phyloP scores from a whole-genome alignment of 2,329 filamentous ascomycete species.

The Plenodomus biglobosus region DNA sequence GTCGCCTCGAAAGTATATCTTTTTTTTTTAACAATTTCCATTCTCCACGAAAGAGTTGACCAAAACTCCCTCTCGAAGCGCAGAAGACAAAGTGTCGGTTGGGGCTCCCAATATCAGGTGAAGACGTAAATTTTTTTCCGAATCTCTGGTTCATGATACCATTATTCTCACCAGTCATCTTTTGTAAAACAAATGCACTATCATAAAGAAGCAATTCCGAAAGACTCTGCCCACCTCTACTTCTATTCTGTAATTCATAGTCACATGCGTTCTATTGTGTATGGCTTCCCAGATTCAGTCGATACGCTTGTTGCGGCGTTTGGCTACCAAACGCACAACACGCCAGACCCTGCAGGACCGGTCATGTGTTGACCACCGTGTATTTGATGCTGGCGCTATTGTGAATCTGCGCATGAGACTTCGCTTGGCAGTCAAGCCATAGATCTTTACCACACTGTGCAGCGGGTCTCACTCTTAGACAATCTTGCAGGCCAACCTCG shows the following conservation, averaged over 20 bases:
- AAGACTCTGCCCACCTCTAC: no score
- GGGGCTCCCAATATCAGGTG: background rate
- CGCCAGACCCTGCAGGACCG: background rate
- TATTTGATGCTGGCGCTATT: background rate
- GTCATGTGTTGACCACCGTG: background rate
- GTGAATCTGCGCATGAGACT: background rate
- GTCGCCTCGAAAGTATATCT: no score
- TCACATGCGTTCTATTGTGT: background rate
- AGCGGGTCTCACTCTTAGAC: constrained; percentile 1
- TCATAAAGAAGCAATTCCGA: no score
- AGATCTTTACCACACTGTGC: constrained; percentile 5
- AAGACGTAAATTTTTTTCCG: background rate
- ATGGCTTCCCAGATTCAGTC: background rate
- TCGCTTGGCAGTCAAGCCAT: background rate
- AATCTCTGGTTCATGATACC: no score
- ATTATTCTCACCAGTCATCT: no score
- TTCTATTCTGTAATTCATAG: background rate
- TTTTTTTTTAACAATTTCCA: no score
- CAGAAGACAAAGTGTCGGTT: no score
- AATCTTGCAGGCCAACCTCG: background rate
- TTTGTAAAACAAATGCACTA: no score
- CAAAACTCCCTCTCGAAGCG: no score
- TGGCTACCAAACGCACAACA: background rate
- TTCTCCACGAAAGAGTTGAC: no score
- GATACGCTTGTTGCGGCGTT: background rate